Conservation (phyloP, 2,329 filamentous ascomycete genomes). For the Clonostachys solani region DNA sequence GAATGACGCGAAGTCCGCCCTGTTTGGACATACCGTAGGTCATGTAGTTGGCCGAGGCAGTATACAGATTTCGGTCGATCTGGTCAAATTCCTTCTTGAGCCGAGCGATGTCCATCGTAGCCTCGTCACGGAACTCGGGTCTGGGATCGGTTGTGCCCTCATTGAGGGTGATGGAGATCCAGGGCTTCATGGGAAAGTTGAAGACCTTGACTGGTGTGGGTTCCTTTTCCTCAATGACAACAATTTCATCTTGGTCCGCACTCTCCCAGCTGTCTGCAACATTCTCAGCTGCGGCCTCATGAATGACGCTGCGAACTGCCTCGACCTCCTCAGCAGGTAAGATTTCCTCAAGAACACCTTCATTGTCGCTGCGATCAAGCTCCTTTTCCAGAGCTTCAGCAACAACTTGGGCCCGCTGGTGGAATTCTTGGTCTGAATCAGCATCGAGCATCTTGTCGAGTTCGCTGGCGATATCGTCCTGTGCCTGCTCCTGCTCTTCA, state of each 20-base stretch:
- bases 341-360: conserved; percentile 46
- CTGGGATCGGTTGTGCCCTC: conserved; percentile 49
- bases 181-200: conserved; percentile 96
- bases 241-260: conserved; percentile 67
- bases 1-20: conserved; percentile 87
- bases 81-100: conserved; percentile 98
- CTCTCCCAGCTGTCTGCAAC: conserved; percentile 91
- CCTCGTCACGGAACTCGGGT: conserved; percentile 68
- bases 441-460: conserved; percentile 43
- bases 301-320: conserved; percentile 42
- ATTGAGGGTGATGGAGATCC: conserved; percentile 81
- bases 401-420: conserved; percentile 39
- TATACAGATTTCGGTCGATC: conserved; percentile 87
- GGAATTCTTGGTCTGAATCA: conserved; percentile 49
- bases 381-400: conserved; percentile 47
- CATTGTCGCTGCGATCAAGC: conserved; percentile 49
- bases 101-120: conserved; percentile 87
- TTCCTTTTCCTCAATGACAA: conserved; percentile 62
- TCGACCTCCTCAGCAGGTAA: conserved; percentile 33
- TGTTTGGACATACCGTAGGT: conserved; percentile 92
- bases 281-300: conserved; percentile 37
- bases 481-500: conserved; percentile 39
- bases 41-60: conserved; percentile 87
- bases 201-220: conserved; percentile 71
- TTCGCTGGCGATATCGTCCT: conserved; percentile 41